Conservation (phyloP, 2,329 filamentous ascomycete genomes). For the Fusarium paranaense region DNA sequence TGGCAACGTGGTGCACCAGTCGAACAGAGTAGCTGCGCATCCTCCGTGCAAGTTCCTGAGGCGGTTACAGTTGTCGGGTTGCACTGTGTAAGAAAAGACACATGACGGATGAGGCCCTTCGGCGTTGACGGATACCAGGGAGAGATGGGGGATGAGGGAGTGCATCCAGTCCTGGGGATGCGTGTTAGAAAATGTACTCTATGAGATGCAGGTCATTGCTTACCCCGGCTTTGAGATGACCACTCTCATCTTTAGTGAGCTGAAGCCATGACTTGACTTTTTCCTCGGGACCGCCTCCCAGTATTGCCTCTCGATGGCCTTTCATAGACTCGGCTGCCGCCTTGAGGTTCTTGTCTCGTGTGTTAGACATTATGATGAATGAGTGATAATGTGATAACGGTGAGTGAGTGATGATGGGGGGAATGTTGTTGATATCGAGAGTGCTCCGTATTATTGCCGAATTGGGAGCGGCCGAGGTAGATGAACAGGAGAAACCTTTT, state of each 20-base stretch:
- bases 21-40: slow-evolving; percentile 74
- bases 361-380: slow-evolving; percentile 13
- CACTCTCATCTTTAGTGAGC: slow-evolving; percentile 43
- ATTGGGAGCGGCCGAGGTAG: not conserved
- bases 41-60: slow-evolving; percentile 70
- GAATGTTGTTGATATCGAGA: not conserved
- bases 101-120: slow-evolving; percentile 52
- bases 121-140: slow-evolving; percentile 50
- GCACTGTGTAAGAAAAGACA: slow-evolving; percentile 62
- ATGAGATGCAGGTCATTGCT: slow-evolving; percentile 11
- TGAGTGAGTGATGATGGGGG: not conserved
- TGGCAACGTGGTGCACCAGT: slow-evolving; percentile 71
- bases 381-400: not conserved
- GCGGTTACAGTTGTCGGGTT: slow-evolving; percentile 64
- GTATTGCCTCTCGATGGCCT: slow-evolving; percentile 26
- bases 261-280: slow-evolving; percentile 49
- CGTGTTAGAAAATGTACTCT: not conserved
- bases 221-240: slow-evolving; percentile 47
- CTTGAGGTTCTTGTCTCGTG: not conserved
- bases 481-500: not conserved
- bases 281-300: slow-evolving; percentile 48
- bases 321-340: slow-evolving; percentile 1
- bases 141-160: slow-evolving; percentile 55
- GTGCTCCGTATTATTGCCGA: not conserved
- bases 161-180: slow-evolving; percentile 58